Percentiles rank a stretch among this genome's conserved stretches.
Evolutionary conservation across 805 yeast species (phyloP).

Genomic region (Clavispora vitiphila): DNA sequence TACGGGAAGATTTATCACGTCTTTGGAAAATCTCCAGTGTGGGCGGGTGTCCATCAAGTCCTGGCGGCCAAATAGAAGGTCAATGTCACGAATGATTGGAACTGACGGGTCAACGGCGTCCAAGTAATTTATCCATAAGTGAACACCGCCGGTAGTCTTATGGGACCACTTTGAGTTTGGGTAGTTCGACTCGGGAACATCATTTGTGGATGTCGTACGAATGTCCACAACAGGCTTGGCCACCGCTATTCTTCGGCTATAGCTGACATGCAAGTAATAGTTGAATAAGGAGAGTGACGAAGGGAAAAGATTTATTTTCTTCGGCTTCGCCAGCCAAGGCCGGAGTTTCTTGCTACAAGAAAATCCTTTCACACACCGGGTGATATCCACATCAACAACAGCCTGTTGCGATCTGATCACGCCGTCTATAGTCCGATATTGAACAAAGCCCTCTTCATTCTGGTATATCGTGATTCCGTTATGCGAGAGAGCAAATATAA

Average conservation of each 20-base stretch:
- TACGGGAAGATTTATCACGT: constrained; percentile 14
- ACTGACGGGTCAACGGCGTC: constrained; percentile 7
- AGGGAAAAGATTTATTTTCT: constrained; percentile 13
- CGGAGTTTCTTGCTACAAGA: constrained; percentile 6
- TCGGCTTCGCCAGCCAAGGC: constrained; percentile 2
- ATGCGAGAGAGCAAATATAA: constrained; percentile 6
- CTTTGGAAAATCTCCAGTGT: constrained; percentile 19
- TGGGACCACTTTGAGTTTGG: constrained; percentile 6
- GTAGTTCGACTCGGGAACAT: constrained; percentile 3
- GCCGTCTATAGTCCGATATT: background rate
- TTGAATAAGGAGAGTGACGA: constrained; percentile 7
- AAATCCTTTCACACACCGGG: constrained; percentile 13
- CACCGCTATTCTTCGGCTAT: constrained; percentile 5
- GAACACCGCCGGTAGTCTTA: background rate
- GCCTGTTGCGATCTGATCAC: background rate
- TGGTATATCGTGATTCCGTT: constrained; percentile 6
- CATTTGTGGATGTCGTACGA: constrained; percentile 4
- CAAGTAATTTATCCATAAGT: constrained; percentile 11
- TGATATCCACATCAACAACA: constrained; percentile 11
- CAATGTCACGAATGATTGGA: constrained; percentile 21
- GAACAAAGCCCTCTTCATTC: background rate
- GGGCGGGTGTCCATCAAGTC: constrained; percentile 26
- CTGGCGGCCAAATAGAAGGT: constrained; percentile 26
- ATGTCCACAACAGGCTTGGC: constrained; percentile 10
- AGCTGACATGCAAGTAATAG: constrained; percentile 14